phyloP scores from a whole-genome alignment of 352 stramenopile genomes.

The Globisporangium camurandrum region DNA sequence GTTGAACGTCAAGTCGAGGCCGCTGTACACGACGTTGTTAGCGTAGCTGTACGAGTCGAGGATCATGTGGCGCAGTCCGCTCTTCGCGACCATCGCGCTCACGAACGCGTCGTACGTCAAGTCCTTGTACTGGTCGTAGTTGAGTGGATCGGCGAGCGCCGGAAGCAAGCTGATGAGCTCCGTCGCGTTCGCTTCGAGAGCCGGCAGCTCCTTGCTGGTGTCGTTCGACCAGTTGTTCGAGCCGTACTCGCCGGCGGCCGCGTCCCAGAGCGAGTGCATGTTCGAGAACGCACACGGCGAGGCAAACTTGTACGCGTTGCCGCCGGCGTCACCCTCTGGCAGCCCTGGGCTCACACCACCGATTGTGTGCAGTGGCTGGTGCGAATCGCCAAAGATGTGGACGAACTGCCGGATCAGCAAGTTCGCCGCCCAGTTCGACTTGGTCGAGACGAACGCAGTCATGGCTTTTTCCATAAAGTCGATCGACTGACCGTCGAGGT shows the following conservation, averaged over 20 bases:
- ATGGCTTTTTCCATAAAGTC: constrained; percentile 37
- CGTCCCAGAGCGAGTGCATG: constrained; percentile 61
- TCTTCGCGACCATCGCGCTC: constrained; percentile 20
- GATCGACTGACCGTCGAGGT: constrained; percentile 35
- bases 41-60: constrained; percentile 44
- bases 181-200: constrained; percentile 29
- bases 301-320: constrained; percentile 52
- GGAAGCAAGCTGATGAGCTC: constrained; percentile 32
- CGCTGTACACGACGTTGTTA: constrained; percentile 26
- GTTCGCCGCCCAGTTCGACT: constrained; percentile 59
- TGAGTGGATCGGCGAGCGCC: constrained; percentile 25
- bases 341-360: constrained; percentile 34
- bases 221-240: constrained; percentile 44
- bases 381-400: constrained; percentile 58
- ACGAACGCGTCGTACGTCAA: constrained; percentile 26
- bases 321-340: constrained; percentile 41
- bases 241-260: constrained; percentile 37
- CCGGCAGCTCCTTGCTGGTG: constrained; percentile 4
- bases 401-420: constrained; percentile 58
- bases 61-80: constrained; percentile 20
- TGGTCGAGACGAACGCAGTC: constrained; percentile 48
- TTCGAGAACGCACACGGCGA: constrained; percentile 45
- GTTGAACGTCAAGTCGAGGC: constrained; percentile 23
- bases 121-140: constrained; percentile 32
- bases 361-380: constrained; percentile 55